phyloP scores from a whole-genome alignment of 2,329 filamentous ascomycete genomes.

The Colletotrichum sp. region DNA sequence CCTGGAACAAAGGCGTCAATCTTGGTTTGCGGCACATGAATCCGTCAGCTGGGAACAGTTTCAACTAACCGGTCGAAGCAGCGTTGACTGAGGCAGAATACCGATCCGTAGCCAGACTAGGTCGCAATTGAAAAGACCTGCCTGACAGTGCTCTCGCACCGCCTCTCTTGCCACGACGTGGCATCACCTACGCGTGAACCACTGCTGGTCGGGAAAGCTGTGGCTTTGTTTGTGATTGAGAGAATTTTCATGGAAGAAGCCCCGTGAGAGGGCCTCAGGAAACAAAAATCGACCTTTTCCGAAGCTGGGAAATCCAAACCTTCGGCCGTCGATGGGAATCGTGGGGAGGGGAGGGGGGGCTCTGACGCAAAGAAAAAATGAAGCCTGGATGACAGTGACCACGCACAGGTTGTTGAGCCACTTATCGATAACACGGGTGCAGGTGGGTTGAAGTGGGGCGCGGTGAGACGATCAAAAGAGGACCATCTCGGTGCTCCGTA shows the following conservation, averaged over 20 bases:
- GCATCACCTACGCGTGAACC: conserved; percentile 5
- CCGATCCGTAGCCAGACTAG: not conserved
- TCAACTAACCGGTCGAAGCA: not conserved
- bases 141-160: conserved; percentile 2
- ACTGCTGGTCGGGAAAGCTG: not conserved
- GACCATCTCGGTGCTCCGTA: not conserved
- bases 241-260: not conserved
- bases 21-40: not conserved
- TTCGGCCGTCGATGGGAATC: not conserved
- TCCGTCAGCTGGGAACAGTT: not conserved
- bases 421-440: not conserved
- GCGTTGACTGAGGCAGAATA: not conserved
- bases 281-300: not conserved
- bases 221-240: not conserved
- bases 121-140: not conserved
- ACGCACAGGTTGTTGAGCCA: not conserved
- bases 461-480: not conserved
- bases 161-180: conserved; percentile 10
- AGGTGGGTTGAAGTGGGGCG: not conserved
- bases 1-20: not conserved
- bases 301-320: not conserved
- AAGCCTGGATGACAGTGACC: not conserved
- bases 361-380: not conserved
- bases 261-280: not conserved
- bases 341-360: too few relatives aligned